phyloP scores from a whole-genome alignment of 2,329 filamentous ascomycete species.

The Scedosporium dehoogii region DNA sequence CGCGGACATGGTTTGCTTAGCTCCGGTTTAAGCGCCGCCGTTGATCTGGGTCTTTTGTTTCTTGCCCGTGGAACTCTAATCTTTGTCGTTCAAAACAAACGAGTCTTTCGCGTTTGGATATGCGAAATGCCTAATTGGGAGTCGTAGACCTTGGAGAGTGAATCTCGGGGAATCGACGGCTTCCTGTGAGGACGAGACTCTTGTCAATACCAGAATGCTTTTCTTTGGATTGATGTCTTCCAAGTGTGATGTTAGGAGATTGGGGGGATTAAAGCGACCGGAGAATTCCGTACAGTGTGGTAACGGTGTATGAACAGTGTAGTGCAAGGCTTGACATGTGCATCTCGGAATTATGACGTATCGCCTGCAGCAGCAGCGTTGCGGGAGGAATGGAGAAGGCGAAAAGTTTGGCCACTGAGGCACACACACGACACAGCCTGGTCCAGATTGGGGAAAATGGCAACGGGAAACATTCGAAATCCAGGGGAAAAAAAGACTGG shows the following conservation, averaged over 20 bases:
- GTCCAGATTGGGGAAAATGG: no score
- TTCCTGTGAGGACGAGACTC: background rate
- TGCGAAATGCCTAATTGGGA: background rate
- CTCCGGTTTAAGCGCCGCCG: background rate
- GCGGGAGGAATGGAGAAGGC: no score
- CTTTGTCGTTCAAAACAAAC: background rate
- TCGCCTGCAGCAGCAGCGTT: no score
- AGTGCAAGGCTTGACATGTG: no score
- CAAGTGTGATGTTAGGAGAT: background rate
- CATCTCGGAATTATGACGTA: no score
- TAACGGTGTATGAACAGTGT: background rate
- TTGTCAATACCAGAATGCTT: background rate
- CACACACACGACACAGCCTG: no score
- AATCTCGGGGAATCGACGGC: background rate
- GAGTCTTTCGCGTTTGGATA: background rate
- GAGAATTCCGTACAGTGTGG: background rate
- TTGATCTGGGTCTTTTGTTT: background rate
- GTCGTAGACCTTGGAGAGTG: background rate
- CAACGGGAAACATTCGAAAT: no score
- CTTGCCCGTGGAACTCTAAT: background rate
- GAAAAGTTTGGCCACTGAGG: no score
- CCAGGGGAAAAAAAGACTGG: background rate
- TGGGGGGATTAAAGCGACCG: background rate
- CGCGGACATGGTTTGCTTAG: background rate
- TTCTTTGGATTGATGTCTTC: background rate